Evolutionary conservation across 2,329 filamentous ascomycete species (phyloP).

Genomic region (Daldinia sp.): DNA sequence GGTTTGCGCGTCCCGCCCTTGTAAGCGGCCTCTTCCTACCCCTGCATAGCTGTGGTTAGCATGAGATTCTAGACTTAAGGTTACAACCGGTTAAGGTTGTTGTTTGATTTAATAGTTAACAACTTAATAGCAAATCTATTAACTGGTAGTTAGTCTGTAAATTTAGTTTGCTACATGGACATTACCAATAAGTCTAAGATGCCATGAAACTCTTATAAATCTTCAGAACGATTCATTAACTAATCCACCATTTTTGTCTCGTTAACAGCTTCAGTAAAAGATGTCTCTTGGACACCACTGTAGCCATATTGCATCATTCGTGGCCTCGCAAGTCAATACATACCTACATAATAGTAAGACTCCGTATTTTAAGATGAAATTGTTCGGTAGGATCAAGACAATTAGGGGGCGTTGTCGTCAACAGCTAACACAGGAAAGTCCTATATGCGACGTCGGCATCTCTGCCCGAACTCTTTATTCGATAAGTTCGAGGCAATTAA

Average conservation of each 20-base stretch:
- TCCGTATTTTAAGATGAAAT: conserved; percentile 8
- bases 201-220: neutral
- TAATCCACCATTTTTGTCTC: neutral
- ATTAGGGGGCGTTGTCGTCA: neutral
- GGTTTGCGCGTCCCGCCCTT: neutral
- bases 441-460: neutral
- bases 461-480: neutral
- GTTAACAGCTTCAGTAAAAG: neutral
- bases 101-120: neutral
- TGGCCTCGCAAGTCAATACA: neutral
- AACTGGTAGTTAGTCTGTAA: neutral
- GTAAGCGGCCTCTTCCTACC: conserved; percentile 4
- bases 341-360: neutral
- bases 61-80: conserved; percentile 1
- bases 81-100: neutral
- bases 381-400: conserved; percentile 3
- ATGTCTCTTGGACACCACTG: neutral
- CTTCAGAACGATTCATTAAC: neutral
- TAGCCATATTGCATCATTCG: neutral
- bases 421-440: neutral
- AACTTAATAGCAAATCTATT: neutral
- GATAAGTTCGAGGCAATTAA: neutral
- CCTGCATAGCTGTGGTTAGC: neutral
- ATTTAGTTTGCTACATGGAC: no score
- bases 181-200: neutral